These are phyloP conservation scores for Dryadomyces quercivorus DNA, from an alignment of 2,329 filamentous ascomycete species.

Conservation along the genomic window DNA sequence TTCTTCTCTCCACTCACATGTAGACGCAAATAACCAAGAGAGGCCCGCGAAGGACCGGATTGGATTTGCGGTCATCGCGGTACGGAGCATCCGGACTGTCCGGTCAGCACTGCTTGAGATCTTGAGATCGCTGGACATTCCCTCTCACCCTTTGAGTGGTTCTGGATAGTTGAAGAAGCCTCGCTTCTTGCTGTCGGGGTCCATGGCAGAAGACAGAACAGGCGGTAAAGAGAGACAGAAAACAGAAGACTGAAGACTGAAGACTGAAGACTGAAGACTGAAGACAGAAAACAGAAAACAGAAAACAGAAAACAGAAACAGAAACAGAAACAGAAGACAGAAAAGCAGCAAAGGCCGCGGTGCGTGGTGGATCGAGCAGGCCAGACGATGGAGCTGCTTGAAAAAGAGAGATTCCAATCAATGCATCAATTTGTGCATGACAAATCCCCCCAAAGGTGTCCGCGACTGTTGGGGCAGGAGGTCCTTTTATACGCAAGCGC, in stretches of 20 bases:
- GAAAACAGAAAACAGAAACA: background rate
- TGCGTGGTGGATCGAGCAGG: too few species aligned
- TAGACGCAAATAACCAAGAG: constrained; percentile 39
- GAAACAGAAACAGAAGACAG: background rate
- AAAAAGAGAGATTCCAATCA: too few species aligned
- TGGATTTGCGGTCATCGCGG: constrained; percentile 32
- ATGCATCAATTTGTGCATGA: too few species aligned
- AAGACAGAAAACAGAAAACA: background rate
- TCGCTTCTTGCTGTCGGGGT: constrained; percentile 8
- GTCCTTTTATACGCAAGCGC: too few species aligned
- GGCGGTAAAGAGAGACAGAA: background rate
- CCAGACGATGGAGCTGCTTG: too few species aligned
- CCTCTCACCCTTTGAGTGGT: constrained; percentile 22
- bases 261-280: too few species aligned
- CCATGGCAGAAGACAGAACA: constrained; percentile 4
- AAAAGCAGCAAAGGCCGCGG: background rate
- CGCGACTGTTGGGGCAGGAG: too few species aligned
- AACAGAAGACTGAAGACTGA: too few species aligned
- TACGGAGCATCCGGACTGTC: constrained; percentile 27
- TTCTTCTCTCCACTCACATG: constrained; percentile 30
- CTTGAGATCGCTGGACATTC: too few species aligned
- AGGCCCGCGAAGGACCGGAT: constrained; percentile 45
- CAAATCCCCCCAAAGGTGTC: too few species aligned
- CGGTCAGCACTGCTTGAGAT: background rate
- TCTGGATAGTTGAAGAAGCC: constrained; percentile 25